Conservation (phyloP, 2,329 filamentous ascomycete genomes). For the Sclerotinia sclerotiorum region DNA sequence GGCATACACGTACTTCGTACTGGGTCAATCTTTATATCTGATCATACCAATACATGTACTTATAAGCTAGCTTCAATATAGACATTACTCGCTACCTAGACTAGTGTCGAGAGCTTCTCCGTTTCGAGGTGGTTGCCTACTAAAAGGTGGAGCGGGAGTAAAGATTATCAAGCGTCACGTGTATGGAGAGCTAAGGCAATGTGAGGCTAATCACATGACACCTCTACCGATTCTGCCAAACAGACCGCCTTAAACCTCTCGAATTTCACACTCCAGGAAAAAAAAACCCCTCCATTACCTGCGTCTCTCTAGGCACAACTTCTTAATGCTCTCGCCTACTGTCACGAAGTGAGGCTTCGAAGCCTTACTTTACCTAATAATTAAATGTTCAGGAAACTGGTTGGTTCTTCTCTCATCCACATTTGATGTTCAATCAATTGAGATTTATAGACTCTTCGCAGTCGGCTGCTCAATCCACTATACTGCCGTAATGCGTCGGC, state of each 20-base stretch:
- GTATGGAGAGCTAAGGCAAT: too few relatives aligned
- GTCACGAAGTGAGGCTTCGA: not conserved
- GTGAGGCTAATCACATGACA: not conserved
- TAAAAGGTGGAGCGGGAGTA: not conserved
- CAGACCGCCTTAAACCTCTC: not conserved
- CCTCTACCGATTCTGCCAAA: not conserved
- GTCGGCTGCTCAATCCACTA: constrained; percentile 4
- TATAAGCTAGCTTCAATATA: not conserved
- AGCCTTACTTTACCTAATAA: not conserved
- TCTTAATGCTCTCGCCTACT: not conserved
- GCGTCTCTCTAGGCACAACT: not conserved
- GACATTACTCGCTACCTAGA: not conserved
- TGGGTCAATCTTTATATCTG: too few relatives aligned
- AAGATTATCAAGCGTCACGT: not conserved
- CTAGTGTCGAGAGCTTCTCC: not conserved
- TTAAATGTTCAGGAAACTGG: constrained; percentile 2
- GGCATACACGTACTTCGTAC: too few relatives aligned
- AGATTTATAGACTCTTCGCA: not conserved
- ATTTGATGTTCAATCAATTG: not conserved
- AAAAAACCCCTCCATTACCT: not conserved
- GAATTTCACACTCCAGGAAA: not conserved
- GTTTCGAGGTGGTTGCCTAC: not conserved
- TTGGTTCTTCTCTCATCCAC: not conserved
- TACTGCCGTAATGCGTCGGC: not conserved
- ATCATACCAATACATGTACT: too few relatives aligned